Base-by-base conservation (phyloP, 73 alveolate species). In the Stentor coeruleus region DNA sequence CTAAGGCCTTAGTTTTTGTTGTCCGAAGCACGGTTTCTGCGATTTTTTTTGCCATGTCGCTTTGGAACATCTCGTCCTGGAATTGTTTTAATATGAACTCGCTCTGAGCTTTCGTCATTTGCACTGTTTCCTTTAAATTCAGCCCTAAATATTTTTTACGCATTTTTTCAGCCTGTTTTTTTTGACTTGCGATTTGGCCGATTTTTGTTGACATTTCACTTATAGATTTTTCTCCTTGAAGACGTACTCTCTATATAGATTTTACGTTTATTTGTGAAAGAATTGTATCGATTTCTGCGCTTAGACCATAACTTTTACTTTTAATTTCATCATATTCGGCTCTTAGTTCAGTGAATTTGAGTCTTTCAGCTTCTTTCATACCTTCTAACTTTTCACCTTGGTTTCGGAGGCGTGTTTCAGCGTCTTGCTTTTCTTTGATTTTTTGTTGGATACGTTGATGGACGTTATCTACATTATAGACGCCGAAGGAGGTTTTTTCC, bases 361-460 rank as follows among this genome's bases (percentile, higher is more conserved):
- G 49, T 1, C n/a, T 66, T 2, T 66, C 79, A 14, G n/a, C 42
- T 0, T 20, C 15, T 31, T 31, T 66, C n/a, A 66, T 66, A 11
- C 14, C 79, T 66, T 66, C 79, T 2, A 66, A 33, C 33, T 31
- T 66, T 0, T 20, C 79, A 20, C 37, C 37, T 66, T 66, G n/a
- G 40, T 26, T 26, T 33, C 33, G 26, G 37, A 1, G 15, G n/a
- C 33, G n/a, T 26, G n/a, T 31, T 66, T 66, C 79, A 14, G 40
- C n/a, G n/a, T 66, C 79, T 66, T 26, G 49, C 11, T 66, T 20
- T 66, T 66, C 79, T 2, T 66, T 66, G n/a, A 14, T 66, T 66
- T 66, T 66, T 1, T 20, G 40, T 26, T 26, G n/a, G 79, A 66
- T 66, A 28, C 37, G n/a, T 66, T 26, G 15, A 11, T 26, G 39